Percentiles rank a stretch among this genome's conserved stretches.
Evolutionary conservation across 2,329 filamentous ascomycete genomes (phyloP).

Genomic region (Madurella fahalii): DNA sequence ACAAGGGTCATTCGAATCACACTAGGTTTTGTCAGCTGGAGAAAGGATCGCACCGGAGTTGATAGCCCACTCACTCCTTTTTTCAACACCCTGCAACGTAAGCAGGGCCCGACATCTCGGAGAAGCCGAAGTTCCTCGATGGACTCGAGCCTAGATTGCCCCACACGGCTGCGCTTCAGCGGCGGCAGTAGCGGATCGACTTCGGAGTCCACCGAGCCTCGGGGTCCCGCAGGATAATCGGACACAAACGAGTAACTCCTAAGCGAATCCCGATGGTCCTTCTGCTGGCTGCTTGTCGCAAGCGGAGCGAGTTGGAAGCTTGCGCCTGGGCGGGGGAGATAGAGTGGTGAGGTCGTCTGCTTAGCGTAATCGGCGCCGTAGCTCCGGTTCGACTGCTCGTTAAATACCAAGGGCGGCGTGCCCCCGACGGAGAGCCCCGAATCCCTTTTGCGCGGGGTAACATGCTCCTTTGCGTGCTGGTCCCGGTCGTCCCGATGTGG

Average conservation of each 20-base stretch:
- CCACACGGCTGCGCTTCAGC: conserved; percentile 49
- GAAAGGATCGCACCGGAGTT: not conserved
- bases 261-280: conserved; percentile 40
- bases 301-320: conserved; percentile 35
- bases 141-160: conserved; percentile 51
- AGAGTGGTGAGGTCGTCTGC: conserved; percentile 36
- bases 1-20: conserved; percentile 49
- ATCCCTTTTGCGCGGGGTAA: conserved; percentile 40
- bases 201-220: conserved; percentile 44
- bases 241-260: conserved; percentile 39
- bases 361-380: conserved; percentile 33
- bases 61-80: conserved; percentile 38
- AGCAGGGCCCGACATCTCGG: conserved; percentile 45
- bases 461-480: conserved; percentile 46
- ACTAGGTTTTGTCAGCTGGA: conserved; percentile 37
- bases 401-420: conserved; percentile 35
- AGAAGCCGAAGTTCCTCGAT: conserved; percentile 53
- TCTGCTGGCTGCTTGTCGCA: conserved; percentile 31
- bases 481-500: conserved; percentile 48
- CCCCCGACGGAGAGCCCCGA: conserved; percentile 41
- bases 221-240: conserved; percentile 35
- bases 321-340: conserved; percentile 36
- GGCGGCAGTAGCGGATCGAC: conserved; percentile 52
- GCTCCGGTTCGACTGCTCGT: conserved; percentile 32
- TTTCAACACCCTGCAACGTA: conserved; percentile 47